These are phyloP conservation scores for Dispira simplex DNA, from an alignment of 192 early-diverging fungal species.

Conservation along the genomic window DNA sequence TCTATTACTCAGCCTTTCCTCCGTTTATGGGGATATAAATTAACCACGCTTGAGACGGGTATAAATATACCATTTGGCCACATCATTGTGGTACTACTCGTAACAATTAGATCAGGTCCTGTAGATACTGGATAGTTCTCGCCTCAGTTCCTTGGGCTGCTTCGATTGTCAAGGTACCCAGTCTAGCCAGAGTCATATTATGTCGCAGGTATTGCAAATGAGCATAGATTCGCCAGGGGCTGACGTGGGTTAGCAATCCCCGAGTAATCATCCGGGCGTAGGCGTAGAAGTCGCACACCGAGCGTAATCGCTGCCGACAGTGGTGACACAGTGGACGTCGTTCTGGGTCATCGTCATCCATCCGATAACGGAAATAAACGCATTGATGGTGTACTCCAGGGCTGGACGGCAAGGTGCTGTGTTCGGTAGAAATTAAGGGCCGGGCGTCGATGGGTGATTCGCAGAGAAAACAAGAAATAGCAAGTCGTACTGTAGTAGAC, in stretches of 20 bases:
- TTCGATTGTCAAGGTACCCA: conserved; percentile 1
- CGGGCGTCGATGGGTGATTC: conserved; percentile 5
- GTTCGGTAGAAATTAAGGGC: background rate
- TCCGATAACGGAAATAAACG: conserved; percentile 6
- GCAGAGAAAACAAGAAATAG: conserved; percentile 1
- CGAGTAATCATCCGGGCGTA: conserved; percentile 9
- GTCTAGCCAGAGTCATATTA: conserved; percentile 2
- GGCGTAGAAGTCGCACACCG: conserved; percentile 10
- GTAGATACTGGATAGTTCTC: background rate
- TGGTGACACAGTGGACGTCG: conserved; percentile 7
- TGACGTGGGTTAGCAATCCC: conserved; percentile 5
- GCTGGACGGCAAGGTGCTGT: too few relatives aligned
- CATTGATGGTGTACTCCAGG: too few relatives aligned
- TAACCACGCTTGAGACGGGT: too few relatives aligned
- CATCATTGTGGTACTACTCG: too few relatives aligned
- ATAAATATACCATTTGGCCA: too few relatives aligned
- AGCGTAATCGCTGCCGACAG: conserved; percentile 9
- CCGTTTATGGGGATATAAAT: too few relatives aligned
- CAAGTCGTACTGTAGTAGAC: background rate
- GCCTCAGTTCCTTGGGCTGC: conserved; percentile 6
- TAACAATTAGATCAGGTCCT: too few relatives aligned
- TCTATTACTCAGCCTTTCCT: too few relatives aligned
- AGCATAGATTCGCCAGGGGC: conserved; percentile 7
- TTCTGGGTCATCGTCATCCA: conserved; percentile 8
- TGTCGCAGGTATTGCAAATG: conserved; percentile 4